These are phyloP conservation scores for Aspergillus homomorphus DNA, from an alignment of 495 filamentous ascomycete species.

Conservation along the genomic window DNA sequence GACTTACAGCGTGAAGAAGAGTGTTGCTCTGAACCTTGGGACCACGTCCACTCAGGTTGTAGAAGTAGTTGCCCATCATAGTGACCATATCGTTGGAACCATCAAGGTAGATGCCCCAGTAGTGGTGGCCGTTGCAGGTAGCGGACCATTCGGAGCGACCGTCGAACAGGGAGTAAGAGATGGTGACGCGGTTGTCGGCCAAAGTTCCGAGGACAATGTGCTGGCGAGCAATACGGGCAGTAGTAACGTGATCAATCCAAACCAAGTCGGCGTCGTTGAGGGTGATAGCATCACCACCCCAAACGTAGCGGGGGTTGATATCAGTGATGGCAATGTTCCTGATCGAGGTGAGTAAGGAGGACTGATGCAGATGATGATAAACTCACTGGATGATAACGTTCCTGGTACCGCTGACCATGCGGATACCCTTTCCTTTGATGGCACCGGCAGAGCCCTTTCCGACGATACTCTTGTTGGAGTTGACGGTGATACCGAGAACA, in stretches of 20 bases:
- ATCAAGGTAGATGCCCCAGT: conserved; percentile 44
- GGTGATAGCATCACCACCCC: conserved; percentile 11
- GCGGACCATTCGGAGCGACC: conserved; percentile 37
- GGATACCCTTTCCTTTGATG: conserved; percentile 8
- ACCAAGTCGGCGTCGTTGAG: conserved; percentile 2
- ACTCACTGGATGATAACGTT: conserved; percentile 12
- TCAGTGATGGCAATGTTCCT: conserved; percentile 6
- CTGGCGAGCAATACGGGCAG: conserved; percentile 41
- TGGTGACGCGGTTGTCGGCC: conserved; percentile 39
- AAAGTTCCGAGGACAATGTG: conserved; percentile 40
- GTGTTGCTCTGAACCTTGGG: conserved; percentile 45
- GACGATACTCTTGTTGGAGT: not conserved
- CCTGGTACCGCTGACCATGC: conserved; percentile 2
- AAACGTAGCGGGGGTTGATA: conserved; percentile 10
- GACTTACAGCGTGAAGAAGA: conserved; percentile 38
- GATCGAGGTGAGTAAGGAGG: not conserved
- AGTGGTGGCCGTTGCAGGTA: conserved; percentile 43
- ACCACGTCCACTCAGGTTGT: conserved; percentile 40
- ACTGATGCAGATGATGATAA: not conserved
- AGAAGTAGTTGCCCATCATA: conserved; percentile 47
- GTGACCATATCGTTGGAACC: conserved; percentile 42
- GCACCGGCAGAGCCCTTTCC: conserved; percentile 2
- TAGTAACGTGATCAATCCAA: conserved; percentile 16
- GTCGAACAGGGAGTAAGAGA: conserved; percentile 45
- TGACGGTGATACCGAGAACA: conserved; percentile 1